phyloP scores from a whole-genome alignment of 2,329 filamentous ascomycete genomes.

The Neoarthrinium moseri region DNA sequence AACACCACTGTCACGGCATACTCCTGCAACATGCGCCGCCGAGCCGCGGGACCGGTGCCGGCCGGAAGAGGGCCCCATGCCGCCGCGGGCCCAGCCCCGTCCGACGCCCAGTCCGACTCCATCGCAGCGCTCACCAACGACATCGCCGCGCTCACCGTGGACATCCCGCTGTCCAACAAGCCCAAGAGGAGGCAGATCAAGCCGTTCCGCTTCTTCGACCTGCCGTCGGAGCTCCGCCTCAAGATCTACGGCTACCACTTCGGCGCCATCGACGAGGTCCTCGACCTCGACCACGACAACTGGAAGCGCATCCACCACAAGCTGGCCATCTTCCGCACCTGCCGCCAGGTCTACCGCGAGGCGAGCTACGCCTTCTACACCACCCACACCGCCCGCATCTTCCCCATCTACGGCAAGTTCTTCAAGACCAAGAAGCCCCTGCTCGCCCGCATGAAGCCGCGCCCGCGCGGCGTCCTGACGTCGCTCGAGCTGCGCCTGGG shows the following conservation, averaged over 20 bases:
- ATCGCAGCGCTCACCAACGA: conserved; percentile 38
- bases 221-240: conserved; percentile 69
- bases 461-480: conserved; percentile 59
- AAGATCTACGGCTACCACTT: conserved; percentile 68
- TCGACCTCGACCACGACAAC: conserved; percentile 68
- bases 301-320: conserved; percentile 59
- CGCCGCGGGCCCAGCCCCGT: conserved; percentile 26
- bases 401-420: conserved; percentile 63
- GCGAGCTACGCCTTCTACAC: conserved; percentile 66
- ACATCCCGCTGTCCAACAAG: conserved; percentile 26
- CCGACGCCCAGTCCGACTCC: conserved; percentile 32
- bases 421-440: conserved; percentile 74
- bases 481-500: conserved; percentile 70
- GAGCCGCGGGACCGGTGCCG: conserved; percentile 19
- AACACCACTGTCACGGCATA: conserved; percentile 8
- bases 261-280: conserved; percentile 46
- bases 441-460: conserved; percentile 61
- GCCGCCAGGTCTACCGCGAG: conserved; percentile 60
- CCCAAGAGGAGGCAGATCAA: conserved; percentile 31
- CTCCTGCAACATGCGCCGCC: conserved; percentile 22
- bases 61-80: conserved; percentile 32
- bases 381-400: conserved; percentile 61
- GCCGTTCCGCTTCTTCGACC: conserved; percentile 63
- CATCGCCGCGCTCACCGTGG: conserved; percentile 43
- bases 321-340: conserved; percentile 61